Evolutionary conservation across 2,329 filamentous ascomycete species (phyloP).

Genomic region (Pestalotiopsis sp.): DNA sequence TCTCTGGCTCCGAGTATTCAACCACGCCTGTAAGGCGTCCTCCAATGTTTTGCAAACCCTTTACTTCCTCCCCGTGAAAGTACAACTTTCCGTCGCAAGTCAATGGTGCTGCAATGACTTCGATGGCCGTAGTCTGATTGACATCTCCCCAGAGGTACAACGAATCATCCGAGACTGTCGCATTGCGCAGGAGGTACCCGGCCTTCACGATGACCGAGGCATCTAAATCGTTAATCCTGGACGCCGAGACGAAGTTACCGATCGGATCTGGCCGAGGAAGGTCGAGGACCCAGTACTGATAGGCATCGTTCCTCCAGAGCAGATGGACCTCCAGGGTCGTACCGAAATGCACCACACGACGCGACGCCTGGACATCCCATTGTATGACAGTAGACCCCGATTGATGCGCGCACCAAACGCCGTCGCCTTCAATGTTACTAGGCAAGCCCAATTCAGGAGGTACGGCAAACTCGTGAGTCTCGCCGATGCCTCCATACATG

Average conservation of each 20-base stretch:
- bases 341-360: background rate
- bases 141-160: background rate
- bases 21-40: background rate
- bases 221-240: background rate
- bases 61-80: background rate
- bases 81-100: background rate
- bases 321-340: background rate
- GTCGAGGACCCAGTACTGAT: background rate
- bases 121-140: background rate
- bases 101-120: background rate
- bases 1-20: background rate
- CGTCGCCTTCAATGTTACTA: slow-evolving; percentile 53
- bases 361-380: background rate
- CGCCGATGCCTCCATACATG: slow-evolving; percentile 1
- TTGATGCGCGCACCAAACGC: slow-evolving; percentile 30
- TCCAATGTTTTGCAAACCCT: background rate
- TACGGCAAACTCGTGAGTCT: background rate
- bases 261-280: background rate
- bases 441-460: background rate
- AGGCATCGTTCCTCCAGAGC: background rate
- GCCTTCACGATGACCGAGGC: slow-evolving; percentile 5
- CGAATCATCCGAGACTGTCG: background rate
- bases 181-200: slow-evolving; percentile 7
- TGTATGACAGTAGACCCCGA: background rate
- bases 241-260: background rate